Base-by-base conservation (phyloP, 1,139 yeast species). In the Spencermartinsiella ligniputridi region DNA sequence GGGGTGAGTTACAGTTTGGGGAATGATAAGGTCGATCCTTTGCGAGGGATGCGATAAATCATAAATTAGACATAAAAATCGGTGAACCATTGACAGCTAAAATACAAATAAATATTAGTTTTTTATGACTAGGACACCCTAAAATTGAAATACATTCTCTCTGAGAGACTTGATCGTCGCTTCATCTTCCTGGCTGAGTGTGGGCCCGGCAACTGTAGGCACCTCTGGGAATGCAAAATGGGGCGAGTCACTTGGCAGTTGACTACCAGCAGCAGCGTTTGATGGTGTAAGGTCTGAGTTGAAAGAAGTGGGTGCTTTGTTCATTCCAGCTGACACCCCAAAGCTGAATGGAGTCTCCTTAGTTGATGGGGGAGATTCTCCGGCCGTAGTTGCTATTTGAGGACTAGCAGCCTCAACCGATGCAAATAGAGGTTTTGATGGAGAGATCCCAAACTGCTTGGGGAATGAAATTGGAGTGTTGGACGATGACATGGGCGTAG, bases 401-500 rank as follows among this genome's bases (percentile, higher is more conserved):
- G 40, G 24, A 16, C 37, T 9, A 35, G 30, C 16, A 3, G 39
- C 15, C 32, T 30, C 21, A 24, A 13, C 18, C 19, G 37, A 24
- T 20, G 33, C 40, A 35, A 46, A 49, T 17, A 51, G 42, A 6
- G 54, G 48, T 33, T 49, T 52, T 2, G 54, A 39, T 1, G 53
- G 51, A 11, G 54, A 49, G 16, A 45, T 35, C 9, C 27, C 27
- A 35, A 21, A 27, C 15, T 27, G 32, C 32, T 27, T 11, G 32
- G 32, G n/a, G n/a, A n/a, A n/a, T n/a, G n/a, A n/a, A n/a, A n/a
- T n/a, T n/a, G n/a, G n/a, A n/a, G n/a, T n/a, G n/a, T n/a, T n/a
- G n/a, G n/a, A n/a, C n/a, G n/a, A n/a, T n/a, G n/a, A n/a, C n/a
- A n/a, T n/a, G n/a, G n/a, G n/a, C n/a, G n/a, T n/a, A n/a, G n/a